Evolutionary conservation across 768 basidiomycete species (phyloP), one percentile per base, ranked within the genome.

Genomic region (Hirschioporus abietinus): DNA sequence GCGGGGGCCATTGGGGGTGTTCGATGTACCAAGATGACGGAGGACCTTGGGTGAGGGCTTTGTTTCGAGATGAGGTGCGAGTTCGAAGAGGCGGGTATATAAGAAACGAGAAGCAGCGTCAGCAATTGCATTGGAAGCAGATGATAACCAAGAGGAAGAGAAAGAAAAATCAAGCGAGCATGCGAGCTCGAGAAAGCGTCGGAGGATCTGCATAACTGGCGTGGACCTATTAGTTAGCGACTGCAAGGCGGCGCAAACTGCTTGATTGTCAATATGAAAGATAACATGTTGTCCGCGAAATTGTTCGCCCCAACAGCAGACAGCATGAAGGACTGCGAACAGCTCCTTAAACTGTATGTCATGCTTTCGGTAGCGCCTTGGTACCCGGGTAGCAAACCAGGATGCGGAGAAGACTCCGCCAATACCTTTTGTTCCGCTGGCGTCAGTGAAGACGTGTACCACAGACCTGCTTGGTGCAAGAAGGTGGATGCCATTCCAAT

Each of bases 261-360:
- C 74, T 24, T 73, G 67, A 61, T 78, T 79, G 65, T 77, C 76
- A 36, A 70, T 63, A 27, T 73, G 71, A 67, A 78, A 78, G 12
- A 70, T 64, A 30, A 79, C 69, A 36, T 78, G 76, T 18, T 59
- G 35, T 23, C 71, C 70, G 1, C 8, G 12, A 71, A 71, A 77
- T 1, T 12, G 9, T 25, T 75, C 60, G 0, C 74, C 76, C 76
- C 75, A 78, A 23, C 72, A 65, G 1, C 76, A 63, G 36, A 75
- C 70, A 1, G 76, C 74, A 7, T 78, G 73, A 0, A 78, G 67
- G 1, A 79, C 72, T 0, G 77, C 77, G 59, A 64, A 73, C 0
- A 75, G 63, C 64, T 78, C 77, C 64, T 79, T 79, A 68, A 76
- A 75, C 63, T 77, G 75, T 15, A 79, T 78, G 62, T 78, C 72